Conservation (phyloP, 495 filamentous ascomycete genomes). For the Penicillium coffeae region DNA sequence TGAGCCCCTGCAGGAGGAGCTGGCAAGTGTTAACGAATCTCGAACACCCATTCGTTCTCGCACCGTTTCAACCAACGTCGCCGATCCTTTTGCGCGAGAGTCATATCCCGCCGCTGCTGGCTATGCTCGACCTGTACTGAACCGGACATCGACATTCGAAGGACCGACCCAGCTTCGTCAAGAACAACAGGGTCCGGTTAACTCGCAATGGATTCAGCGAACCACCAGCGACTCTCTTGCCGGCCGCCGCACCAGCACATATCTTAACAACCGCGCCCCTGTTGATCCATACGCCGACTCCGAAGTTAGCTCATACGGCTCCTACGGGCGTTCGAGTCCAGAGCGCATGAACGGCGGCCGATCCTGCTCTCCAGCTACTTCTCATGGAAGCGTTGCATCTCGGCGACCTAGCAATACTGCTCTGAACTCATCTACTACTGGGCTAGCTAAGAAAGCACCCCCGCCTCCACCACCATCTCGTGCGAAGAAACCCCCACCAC, state of each 20-base stretch:
- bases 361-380: slow-evolving; percentile 61
- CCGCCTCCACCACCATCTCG: slow-evolving; percentile 81
- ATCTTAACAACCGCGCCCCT: slow-evolving; percentile 34
- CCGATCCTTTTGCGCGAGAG: slow-evolving; percentile 36
- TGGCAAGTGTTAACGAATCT: slow-evolving; percentile 34
- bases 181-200: slow-evolving; percentile 38
- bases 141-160: slow-evolving; percentile 54
- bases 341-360: slow-evolving; percentile 51
- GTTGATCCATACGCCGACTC: slow-evolving; percentile 63
- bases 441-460: slow-evolving; percentile 61
- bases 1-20: slow-evolving; percentile 55
- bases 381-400: slow-evolving; percentile 56
- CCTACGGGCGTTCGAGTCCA: slow-evolving; percentile 54
- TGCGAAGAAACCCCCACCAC: slow-evolving; percentile 69
- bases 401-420: slow-evolving; percentile 52
- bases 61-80: slow-evolving; percentile 28
- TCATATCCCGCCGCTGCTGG: slow-evolving; percentile 19
- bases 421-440: slow-evolving; percentile 29
- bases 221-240: slow-evolving; percentile 54
- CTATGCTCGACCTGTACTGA: slow-evolving; percentile 40
- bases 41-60: slow-evolving; percentile 63
- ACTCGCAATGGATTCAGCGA: slow-evolving; percentile 48
- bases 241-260: slow-evolving; percentile 38
- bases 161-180: slow-evolving; percentile 51
- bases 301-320: slow-evolving; percentile 50